Conservation (phyloP, 2,329 filamentous ascomycete species). For the Fusarium oxysporum region DNA sequence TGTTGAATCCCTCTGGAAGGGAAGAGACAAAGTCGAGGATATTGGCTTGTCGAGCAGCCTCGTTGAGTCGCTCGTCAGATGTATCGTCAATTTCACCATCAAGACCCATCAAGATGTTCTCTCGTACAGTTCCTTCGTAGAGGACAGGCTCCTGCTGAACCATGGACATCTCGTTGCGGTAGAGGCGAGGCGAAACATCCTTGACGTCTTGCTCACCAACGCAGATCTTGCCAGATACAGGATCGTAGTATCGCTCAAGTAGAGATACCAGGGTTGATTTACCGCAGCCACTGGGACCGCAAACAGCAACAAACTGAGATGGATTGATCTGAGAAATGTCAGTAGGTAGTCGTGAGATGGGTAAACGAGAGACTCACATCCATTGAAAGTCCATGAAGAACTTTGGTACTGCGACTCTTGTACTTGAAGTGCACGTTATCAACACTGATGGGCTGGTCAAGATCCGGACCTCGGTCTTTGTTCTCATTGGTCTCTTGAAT, state of each 20-base stretch:
- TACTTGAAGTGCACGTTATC: constrained; percentile 25
- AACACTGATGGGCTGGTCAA: constrained; percentile 22
- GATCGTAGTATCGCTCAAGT: constrained; percentile 59
- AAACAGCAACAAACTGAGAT: constrained; percentile 62
- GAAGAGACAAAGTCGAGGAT: constrained; percentile 57
- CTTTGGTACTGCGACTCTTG: constrained; percentile 6
- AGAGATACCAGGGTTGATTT: constrained; percentile 69
- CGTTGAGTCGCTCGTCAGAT: constrained; percentile 49
- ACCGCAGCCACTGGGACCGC: constrained; percentile 68
- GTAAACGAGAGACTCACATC: background rate
- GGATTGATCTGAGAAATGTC: constrained; percentile 31
- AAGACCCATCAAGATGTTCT: constrained; percentile 64
- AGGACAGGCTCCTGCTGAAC: constrained; percentile 56
- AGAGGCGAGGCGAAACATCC: constrained; percentile 39
- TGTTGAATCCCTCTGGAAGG: constrained; percentile 61
- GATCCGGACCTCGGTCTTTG: constrained; percentile 39
- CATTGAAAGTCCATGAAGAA: constrained; percentile 19
- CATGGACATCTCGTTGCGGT: constrained; percentile 52
- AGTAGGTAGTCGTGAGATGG: constrained; percentile 33
- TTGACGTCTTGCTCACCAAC: constrained; percentile 46
- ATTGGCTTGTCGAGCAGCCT: constrained; percentile 60
- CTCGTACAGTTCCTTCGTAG: constrained; percentile 63
- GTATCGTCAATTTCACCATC: constrained; percentile 24
- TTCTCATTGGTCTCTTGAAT: constrained; percentile 54
- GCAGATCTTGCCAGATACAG: constrained; percentile 47